Evolutionary conservation across 2,329 filamentous ascomycete species (phyloP), one percentile per base, ranked within the genome.

Genomic region (Colletotrichum lentis): DNA sequence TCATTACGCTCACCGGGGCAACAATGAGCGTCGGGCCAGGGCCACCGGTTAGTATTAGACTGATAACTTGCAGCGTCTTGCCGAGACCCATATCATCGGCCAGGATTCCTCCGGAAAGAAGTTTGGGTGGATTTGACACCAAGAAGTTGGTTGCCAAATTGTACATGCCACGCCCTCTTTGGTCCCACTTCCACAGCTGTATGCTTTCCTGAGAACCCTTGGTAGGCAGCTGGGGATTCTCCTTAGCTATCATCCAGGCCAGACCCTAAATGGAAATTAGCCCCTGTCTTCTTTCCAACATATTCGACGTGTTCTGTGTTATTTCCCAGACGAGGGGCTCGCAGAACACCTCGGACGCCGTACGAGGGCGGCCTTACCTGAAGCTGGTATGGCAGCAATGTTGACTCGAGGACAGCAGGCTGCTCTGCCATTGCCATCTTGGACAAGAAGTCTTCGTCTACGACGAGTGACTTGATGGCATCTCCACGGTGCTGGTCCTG

Each of bases 41-140:
- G 0, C 80, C 80, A 6, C 83, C 83, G 4, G 82, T 82, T 58
- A 94, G 80, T 63, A 97, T 90, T 43, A 96, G 80, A 61, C 92
- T 91, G 72, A 97, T 95, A 55, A 94, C 86, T 76, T 97, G 91
- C 10, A 97, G 84, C 0, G 94, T 97, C 80, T 97, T 97, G 27
- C 94, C 94, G 5, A 97, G 80, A 3, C 94, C 94, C 94, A 97
- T 97, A 73, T 97, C 94, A 76, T 97, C 94, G 2, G 93, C 93
- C 10, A 97, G 84, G 57, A 97, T 94, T 39, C 94, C 94, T 20
- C 94, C 94, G 57, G 88, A 92, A 7, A 92, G 88, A 24, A 97
- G 83, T 0, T 80, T 77, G 0, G 93, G 93, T 1, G 84, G 78
- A 3, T 76, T 77, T 0, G 76, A 77, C 10, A 85, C 88, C 11